A percentile compares a stretch with the other conserved stretches of the same genome.
These are phyloP conservation scores for Daldinia loculata DNA, from an alignment of 495 filamentous ascomycete genomes.

Conservation along the genomic window DNA sequence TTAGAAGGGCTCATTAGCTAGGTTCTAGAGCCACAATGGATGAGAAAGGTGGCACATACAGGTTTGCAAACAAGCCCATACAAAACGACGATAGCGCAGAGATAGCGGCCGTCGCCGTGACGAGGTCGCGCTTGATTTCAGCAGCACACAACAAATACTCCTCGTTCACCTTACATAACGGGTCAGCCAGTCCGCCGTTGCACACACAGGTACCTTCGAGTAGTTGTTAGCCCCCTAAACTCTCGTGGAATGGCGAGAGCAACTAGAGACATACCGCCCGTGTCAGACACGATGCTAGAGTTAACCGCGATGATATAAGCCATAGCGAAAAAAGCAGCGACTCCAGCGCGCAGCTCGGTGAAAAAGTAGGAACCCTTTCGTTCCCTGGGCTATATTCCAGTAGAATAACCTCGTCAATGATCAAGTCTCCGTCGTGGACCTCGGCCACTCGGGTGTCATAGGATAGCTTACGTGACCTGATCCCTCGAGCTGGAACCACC, in stretches of 20 bases:
- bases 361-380: constrained; percentile 80
- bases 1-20: constrained; percentile 6
- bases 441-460: constrained; percentile 2
- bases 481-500: constrained; percentile 77
- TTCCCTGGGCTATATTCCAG: constrained; percentile 64
- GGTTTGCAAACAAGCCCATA: constrained; percentile 77
- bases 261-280: constrained; percentile 44
- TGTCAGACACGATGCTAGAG: constrained; percentile 70
- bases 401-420: constrained; percentile 6
- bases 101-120: constrained; percentile 84
- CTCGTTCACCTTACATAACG: constrained; percentile 61
- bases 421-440: not conserved
- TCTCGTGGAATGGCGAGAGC: not conserved
- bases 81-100: constrained; percentile 73
- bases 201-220: constrained; percentile 76
- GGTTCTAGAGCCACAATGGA: not conserved
- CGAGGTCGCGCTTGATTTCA: constrained; percentile 76
- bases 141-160: constrained; percentile 64
- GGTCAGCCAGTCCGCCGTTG: constrained; percentile 53
- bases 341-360: constrained; percentile 79
- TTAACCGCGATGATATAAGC: constrained; percentile 79
- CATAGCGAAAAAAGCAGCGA: constrained; percentile 89
- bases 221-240: constrained; percentile 8
- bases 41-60: constrained; percentile 36
- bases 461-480: constrained; percentile 71